Conservation (phyloP, 306 rosid genomes). For the Cicer chorassanicum region DNA sequence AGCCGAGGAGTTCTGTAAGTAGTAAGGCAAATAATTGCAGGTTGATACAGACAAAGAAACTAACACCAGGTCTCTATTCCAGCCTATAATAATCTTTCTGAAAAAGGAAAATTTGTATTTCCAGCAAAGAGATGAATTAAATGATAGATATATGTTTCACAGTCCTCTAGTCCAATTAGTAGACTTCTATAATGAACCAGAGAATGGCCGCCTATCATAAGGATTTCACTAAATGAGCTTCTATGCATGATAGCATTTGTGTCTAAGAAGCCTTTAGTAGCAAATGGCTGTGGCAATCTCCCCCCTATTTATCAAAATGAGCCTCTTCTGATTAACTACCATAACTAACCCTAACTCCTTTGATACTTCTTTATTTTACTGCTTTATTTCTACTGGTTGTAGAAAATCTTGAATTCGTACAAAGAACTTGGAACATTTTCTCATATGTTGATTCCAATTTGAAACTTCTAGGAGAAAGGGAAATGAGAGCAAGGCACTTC, state of each 20-base stretch:
- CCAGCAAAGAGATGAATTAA: conserved; percentile 26
- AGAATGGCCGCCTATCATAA: conserved; percentile 18
- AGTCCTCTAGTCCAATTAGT: conserved; percentile 17
- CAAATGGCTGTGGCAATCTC: not conserved
- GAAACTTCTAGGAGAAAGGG: conserved; percentile 15
- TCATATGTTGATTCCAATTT: conserved; percentile 11
- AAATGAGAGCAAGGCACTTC: not conserved
- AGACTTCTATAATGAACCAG: conserved; percentile 26
- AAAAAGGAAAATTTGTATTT: not conserved
- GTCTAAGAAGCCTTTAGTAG: conserved; percentile 12
- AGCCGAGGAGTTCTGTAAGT: not conserved
- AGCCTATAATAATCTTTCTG: conserved; percentile 9
- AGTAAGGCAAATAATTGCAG: conserved; percentile 21
- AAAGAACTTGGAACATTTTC: conserved; percentile 13
- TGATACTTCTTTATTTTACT: not conserved
- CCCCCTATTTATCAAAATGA: not conserved
- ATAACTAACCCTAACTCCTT: not conserved
- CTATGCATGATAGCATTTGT: not conserved
- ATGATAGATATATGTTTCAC: conserved; percentile 28
- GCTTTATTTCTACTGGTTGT: not conserved
- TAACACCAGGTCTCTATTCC: conserved; percentile 19
- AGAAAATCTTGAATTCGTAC: conserved; percentile 29
- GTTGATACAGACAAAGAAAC: conserved; percentile 23
- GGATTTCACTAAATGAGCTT: not conserved
- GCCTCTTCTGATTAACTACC: conserved; percentile 2